These are phyloP conservation scores for Hansenula sp. DNA, from an alignment of 1,139 yeast genomes.

Conservation along the genomic window DNA sequence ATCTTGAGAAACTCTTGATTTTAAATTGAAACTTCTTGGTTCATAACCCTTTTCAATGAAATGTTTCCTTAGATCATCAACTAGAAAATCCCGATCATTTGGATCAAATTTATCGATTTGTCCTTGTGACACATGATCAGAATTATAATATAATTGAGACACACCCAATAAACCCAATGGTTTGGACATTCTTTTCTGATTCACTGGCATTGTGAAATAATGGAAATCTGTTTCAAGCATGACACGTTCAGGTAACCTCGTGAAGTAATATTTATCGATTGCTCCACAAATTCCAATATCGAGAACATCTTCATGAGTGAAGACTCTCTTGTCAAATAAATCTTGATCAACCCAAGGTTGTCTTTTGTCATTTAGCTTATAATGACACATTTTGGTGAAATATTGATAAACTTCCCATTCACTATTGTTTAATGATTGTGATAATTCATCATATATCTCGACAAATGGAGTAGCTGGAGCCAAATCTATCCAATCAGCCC, in stretches of 20 bases:
- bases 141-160: conserved; percentile 10
- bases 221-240: conserved; percentile 22
- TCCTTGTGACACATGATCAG: background rate
- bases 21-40: background rate
- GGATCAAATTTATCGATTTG: conserved; percentile 4
- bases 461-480: conserved; percentile 22
- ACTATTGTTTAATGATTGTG: conserved; percentile 11
- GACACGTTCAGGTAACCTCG: conserved; percentile 21
- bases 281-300: conserved; percentile 24
- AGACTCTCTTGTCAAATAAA: conserved; percentile 9
- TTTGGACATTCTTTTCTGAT: conserved; percentile 11
- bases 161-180: conserved; percentile 19
- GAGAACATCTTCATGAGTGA: conserved; percentile 21
- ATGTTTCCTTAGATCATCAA: background rate
- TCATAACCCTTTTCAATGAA: background rate
- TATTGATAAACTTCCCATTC: conserved; percentile 8
- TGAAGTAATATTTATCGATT: conserved; percentile 21
- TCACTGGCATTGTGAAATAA: conserved; percentile 21
- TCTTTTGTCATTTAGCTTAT: conserved; percentile 17
- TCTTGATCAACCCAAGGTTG: conserved; percentile 23
- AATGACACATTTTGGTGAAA: conserved; percentile 19
- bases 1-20: background rate
- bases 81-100: background rate
- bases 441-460: conserved; percentile 14
- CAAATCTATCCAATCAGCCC: conserved; percentile 26